Evolutionary conservation across 257 asterid species (phyloP).

Genomic region (Solanum neorickii): DNA sequence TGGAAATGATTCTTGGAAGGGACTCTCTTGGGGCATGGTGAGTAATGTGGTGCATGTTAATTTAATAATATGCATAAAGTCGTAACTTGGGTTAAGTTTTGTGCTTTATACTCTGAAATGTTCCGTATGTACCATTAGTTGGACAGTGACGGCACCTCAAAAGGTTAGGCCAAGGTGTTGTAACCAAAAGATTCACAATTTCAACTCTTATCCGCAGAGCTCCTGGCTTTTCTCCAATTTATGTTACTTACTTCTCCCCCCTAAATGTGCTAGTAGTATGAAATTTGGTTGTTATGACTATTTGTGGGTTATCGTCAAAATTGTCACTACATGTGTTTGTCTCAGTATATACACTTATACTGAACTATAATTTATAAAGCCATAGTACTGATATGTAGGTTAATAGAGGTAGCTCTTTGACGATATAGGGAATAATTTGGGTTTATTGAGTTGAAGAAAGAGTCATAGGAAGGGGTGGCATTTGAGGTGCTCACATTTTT

Average conservation of each 20-base stretch:
- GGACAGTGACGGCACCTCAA: not conserved
- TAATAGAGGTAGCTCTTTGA: not conserved
- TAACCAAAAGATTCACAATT: not conserved
- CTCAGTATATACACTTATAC: not conserved
- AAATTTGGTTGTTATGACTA: not conserved
- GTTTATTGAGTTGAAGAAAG: not conserved
- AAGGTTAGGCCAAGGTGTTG: not conserved
- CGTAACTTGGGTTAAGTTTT: not conserved
- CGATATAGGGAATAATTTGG: not conserved
- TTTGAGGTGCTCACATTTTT: not conserved
- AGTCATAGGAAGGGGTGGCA: not conserved
- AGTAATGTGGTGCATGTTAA: slow-evolving; percentile 3
- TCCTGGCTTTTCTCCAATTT: not conserved
- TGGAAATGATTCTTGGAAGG: slow-evolving; percentile 92
- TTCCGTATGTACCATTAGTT: not conserved
- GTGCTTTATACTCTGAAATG: not conserved
- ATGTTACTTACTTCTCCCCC: not conserved
- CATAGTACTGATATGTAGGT: not conserved
- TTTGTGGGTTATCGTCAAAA: not conserved
- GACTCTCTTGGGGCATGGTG: slow-evolving; percentile 99
- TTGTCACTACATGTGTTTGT: not conserved
- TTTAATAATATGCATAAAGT: not conserved
- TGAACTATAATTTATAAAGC: not conserved
- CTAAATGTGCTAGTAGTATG: not conserved
- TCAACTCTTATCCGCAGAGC: not conserved